Conservation (phyloP, 495 filamentous ascomycete species). For the Hypoxylon fuscum region DNA sequence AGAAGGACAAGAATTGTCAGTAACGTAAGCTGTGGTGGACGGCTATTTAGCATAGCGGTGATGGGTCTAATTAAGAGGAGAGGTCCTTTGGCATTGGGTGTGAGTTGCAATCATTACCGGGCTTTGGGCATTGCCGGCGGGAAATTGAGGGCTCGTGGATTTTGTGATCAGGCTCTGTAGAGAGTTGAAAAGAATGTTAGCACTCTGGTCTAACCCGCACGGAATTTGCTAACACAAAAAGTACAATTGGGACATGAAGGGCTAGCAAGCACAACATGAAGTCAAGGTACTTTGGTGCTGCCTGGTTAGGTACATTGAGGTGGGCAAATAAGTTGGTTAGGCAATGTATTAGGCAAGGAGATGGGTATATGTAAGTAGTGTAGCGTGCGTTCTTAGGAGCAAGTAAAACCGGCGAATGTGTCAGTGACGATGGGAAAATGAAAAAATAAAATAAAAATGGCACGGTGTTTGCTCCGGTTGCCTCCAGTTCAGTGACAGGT, state of each 20-base stretch:
- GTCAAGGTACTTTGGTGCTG: conserved; percentile 19
- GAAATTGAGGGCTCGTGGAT: conserved; percentile 34
- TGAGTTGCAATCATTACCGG: conserved; percentile 42
- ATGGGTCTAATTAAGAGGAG: conserved; percentile 34
- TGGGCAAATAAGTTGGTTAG: conserved; percentile 1
- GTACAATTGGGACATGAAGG: conserved; percentile 9
- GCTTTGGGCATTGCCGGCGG: conserved; percentile 42
- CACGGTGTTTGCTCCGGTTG: conserved; percentile 41
- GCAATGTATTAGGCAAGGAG: neutral
- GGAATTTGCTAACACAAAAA: conserved; percentile 20
- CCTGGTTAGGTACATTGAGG: conserved; percentile 16
- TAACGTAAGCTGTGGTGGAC: conserved; percentile 32
- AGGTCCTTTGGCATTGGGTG: conserved; percentile 19
- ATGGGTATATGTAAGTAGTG: conserved; percentile 2
- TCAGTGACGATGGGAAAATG: conserved; percentile 34
- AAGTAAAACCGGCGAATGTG: conserved; percentile 22
- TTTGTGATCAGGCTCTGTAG: conserved; percentile 33
- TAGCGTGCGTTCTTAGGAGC: conserved; percentile 3
- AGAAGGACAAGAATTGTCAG: conserved; percentile 42
- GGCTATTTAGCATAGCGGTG: conserved; percentile 30
- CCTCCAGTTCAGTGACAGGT: conserved; percentile 30
- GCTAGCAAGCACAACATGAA: neutral
- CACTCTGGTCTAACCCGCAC: conserved; percentile 23
- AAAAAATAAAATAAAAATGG: conserved; percentile 33
- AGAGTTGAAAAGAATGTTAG: conserved; percentile 32